Evolutionary conservation across 441 rosid genomes (phyloP), one percentile per base, ranked within the genome.

Genomic region (Populus hybrid): DNA sequence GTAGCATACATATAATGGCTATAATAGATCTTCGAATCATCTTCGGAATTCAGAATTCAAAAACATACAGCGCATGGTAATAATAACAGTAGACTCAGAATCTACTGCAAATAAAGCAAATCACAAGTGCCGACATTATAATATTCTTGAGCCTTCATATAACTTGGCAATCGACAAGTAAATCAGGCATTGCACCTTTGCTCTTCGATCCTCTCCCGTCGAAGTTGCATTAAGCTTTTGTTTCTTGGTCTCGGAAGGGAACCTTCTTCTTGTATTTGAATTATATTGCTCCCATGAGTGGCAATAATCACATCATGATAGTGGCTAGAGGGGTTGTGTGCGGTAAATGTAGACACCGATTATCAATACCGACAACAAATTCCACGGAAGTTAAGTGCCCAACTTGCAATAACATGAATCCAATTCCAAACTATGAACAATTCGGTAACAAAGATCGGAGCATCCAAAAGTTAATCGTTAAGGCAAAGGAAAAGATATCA

Each of bases 271-370:
- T 53, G 8, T 18, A 18, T 42, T 10, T 42, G 53, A 42, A 12
- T 42, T 53, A 2, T 53, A 53, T 53, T 6, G 21, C 61, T 53
- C 7, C 21, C n/a, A 53, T 53, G 59, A 50, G 59, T 53, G 61
- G 61, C 21, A 50, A 50, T 50, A 50, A 16, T 5, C n/a, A 50
- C 59, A 50, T 16, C n/a, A 53, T 6, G 8, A 53, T 53, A 24
- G 71, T 6, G 24, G 16, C 71, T 28, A 69, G 50, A 19, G 71
- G 71, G 10, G 64, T 28, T 0, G 30, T 71, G 14, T 71, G 74
- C 74, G 23, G 63, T 28, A 46, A 16, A 3, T 50, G 74, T 46
- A 71, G 74, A 35, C 74, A 71, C 18, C 32, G 74, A 24, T 53
- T 71, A 26, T 71, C 35, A 50, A 6, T 53, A 18, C 61, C 61